phyloP scores from a whole-genome alignment of 805 yeast genomes.

The Kodamaea neixiangensis region DNA sequence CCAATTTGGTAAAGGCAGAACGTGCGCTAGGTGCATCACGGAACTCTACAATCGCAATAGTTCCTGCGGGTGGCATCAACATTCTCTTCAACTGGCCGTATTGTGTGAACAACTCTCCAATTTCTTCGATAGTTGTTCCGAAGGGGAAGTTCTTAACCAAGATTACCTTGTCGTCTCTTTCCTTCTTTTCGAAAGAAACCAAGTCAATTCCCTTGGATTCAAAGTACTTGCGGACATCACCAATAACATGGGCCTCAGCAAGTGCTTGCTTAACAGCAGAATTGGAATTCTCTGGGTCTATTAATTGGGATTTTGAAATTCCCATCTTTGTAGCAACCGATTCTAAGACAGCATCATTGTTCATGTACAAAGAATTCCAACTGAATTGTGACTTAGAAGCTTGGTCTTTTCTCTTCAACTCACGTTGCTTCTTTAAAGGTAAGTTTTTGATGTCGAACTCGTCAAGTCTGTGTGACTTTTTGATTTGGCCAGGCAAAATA shows the following conservation, averaged over 20 bases:
- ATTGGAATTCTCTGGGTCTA: slow-evolving; percentile 82
- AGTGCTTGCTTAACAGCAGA: slow-evolving; percentile 96
- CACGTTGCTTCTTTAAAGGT: slow-evolving; percentile 90
- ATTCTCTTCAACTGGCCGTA: slow-evolving; percentile 79
- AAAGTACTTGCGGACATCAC: slow-evolving; percentile 85
- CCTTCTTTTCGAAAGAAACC: slow-evolving; percentile 61
- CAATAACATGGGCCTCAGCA: slow-evolving; percentile 95
- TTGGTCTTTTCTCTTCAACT: slow-evolving; percentile 76
- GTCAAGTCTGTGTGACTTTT: slow-evolving; percentile 80
- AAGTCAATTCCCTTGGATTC: slow-evolving; percentile 85
- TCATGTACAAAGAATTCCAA: slow-evolving; percentile 94
- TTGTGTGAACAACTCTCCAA: slow-evolving; percentile 77
- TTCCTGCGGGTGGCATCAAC: slow-evolving; percentile 94
- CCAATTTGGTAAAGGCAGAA: slow-evolving; percentile 82
- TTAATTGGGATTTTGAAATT: slow-evolving; percentile 73
- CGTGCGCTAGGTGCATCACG: slow-evolving; percentile 82
- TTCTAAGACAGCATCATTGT: slow-evolving; percentile 86
- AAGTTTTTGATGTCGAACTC: slow-evolving; percentile 89
- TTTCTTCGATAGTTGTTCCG: slow-evolving; percentile 78
- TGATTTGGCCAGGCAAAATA: slow-evolving; percentile 80
- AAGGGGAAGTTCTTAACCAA: slow-evolving; percentile 88
- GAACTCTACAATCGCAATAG: slow-evolving; percentile 91
- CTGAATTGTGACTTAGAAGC: slow-evolving; percentile 87
- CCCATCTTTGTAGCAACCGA: slow-evolving; percentile 87
- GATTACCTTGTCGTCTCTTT: slow-evolving; percentile 77